phyloP scores from a whole-genome alignment of 2,329 filamentous ascomycete genomes.

The Talaromyces atroroseus region DNA sequence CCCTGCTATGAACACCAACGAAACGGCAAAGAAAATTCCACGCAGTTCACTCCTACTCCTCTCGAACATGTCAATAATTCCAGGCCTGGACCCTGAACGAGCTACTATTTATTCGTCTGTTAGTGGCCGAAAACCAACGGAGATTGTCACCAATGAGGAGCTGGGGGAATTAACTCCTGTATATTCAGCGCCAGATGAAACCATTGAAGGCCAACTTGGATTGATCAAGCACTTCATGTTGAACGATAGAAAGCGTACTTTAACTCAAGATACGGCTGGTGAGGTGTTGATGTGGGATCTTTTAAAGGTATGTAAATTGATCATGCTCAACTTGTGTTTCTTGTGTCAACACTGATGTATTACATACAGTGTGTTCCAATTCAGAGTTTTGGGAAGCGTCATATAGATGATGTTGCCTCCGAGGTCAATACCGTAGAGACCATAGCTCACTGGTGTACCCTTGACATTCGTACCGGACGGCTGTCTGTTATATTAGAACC shows the following conservation, averaged over 20 bases:
- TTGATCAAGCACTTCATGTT: constrained; percentile 88
- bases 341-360: constrained; percentile 10
- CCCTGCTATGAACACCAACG: constrained; percentile 24
- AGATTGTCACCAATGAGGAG: constrained; percentile 48
- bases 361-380: constrained; percentile 68
- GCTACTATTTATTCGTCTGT: constrained; percentile 47
- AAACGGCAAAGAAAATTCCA: constrained; percentile 58
- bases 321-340: constrained; percentile 12
- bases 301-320: constrained; percentile 60
- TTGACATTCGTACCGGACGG: constrained; percentile 88
- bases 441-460: constrained; percentile 92
- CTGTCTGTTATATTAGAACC: constrained; percentile 87
- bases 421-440: constrained; percentile 83
- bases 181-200: constrained; percentile 65
- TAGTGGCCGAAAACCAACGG: constrained; percentile 54
- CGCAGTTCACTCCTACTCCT: constrained; percentile 72
- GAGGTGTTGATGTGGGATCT: constrained; percentile 96
- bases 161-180: constrained; percentile 55
- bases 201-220: constrained; percentile 91
- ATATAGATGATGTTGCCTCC: constrained; percentile 85
- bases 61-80: constrained; percentile 77
- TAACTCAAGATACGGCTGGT: constrained; percentile 90
- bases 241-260: constrained; percentile 80
- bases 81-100: constrained; percentile 54
- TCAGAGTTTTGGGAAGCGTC: constrained; percentile 86